phyloP scores from a whole-genome alignment of 805 yeast species.

The Torulaspora maleeae region DNA sequence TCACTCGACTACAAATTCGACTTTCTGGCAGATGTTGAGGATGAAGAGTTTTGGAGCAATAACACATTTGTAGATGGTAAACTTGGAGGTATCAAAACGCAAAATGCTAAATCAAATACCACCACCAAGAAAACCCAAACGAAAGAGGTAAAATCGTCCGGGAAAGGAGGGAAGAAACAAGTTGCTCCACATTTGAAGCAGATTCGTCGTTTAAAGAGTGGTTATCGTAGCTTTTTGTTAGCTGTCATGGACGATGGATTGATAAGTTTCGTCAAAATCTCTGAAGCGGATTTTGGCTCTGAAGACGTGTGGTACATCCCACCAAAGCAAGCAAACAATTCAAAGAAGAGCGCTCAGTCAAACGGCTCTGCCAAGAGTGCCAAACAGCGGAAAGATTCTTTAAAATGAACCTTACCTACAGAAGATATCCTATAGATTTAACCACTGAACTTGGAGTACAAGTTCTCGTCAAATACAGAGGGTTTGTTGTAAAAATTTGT shows the following conservation, averaged over 20 bases:
- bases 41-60: conserved; percentile 21
- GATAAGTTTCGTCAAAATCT: conserved; percentile 55
- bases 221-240: conserved; percentile 48
- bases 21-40: conserved; percentile 29
- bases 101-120: conserved; percentile 8
- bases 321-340: neutral
- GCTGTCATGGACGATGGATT: conserved; percentile 76
- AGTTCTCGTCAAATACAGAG: conserved; percentile 46
- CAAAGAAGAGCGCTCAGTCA: neutral
- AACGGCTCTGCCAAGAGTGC: neutral
- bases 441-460: conserved; percentile 39
- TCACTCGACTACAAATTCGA: conserved; percentile 33
- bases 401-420: neutral
- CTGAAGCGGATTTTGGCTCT: conserved; percentile 46
- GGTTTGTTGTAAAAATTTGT: conserved; percentile 46
- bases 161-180: conserved; percentile 17
- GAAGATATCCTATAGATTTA: neutral
- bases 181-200: conserved; percentile 33
- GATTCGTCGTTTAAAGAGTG: conserved; percentile 44
- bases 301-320: conserved; percentile 36
- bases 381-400: neutral
- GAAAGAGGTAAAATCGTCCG: neutral
- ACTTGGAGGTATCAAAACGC: conserved; percentile 11
- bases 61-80: conserved; percentile 19
- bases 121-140: conserved; percentile 2